phyloP scores from a whole-genome alignment of 257 asterid genomes.

The Osmanthus fragrans region DNA sequence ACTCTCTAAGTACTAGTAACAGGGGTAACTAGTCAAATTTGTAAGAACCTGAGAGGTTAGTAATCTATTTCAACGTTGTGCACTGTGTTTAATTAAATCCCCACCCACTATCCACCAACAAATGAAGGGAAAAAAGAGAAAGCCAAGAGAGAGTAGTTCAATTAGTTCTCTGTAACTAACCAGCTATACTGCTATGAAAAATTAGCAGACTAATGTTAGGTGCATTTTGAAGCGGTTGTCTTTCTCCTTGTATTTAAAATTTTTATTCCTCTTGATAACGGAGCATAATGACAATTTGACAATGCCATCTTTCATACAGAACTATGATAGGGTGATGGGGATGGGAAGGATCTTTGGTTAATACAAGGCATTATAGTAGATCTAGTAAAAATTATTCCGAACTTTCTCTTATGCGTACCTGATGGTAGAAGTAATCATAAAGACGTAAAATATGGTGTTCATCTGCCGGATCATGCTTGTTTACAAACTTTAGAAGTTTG shows the following conservation, averaged over 20 bases:
- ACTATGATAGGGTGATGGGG: not conserved
- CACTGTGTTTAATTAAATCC: not conserved
- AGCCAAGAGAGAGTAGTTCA: too few relatives aligned
- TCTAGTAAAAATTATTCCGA: not conserved
- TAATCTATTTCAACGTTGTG: not conserved
- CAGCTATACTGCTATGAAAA: not conserved
- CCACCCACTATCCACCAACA: not conserved
- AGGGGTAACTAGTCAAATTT: too few relatives aligned
- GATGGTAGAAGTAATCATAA: slow-evolving; percentile 85
- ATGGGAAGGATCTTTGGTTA: not conserved
- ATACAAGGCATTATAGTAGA: not conserved
- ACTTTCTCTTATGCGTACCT: slow-evolving; percentile 46
- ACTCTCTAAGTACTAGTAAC: too few relatives aligned
- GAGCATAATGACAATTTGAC: not conserved
- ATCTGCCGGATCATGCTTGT: slow-evolving; percentile 85
- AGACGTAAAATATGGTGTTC: slow-evolving; percentile 79
- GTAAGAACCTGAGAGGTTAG: too few relatives aligned
- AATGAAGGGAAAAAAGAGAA: too few relatives aligned
- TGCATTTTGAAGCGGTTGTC: not conserved
- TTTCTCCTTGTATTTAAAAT: not conserved
- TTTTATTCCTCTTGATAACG: not conserved
- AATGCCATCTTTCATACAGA: not conserved
- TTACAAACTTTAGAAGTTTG: slow-evolving; percentile 82
- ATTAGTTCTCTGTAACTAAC: not conserved
- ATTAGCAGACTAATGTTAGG: not conserved